Conservation (phyloP, 805 yeast genomes). For the Zygosaccharomyces gambellarensis region DNA sequence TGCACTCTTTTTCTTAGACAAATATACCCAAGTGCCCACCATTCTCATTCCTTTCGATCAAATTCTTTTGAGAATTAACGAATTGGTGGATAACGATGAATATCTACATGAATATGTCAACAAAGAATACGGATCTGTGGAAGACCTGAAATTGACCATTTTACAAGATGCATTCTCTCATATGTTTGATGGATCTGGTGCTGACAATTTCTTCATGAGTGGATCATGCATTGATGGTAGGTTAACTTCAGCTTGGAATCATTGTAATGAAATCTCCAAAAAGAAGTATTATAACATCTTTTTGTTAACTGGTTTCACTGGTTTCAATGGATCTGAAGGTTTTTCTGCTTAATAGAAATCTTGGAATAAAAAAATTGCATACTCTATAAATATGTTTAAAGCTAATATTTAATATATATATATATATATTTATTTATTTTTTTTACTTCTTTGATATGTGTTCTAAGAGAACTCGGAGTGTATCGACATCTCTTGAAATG, state of each 20-base stretch:
- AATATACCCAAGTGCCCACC: slow-evolving; percentile 74
- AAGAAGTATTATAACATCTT: slow-evolving; percentile 60
- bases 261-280: slow-evolving; percentile 65
- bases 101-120: slow-evolving; percentile 47
- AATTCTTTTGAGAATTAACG: slow-evolving; percentile 51
- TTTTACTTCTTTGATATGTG: background rate
- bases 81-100: slow-evolving; percentile 44
- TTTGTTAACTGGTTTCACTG: slow-evolving; percentile 63
- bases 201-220: slow-evolving; percentile 76
- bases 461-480: background rate
- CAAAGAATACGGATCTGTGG: slow-evolving; percentile 53
- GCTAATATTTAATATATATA: background rate
- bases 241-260: slow-evolving; percentile 77
- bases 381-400: background rate
- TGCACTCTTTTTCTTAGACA: slow-evolving; percentile 72
- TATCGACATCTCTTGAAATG: background rate
- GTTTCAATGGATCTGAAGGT: slow-evolving; percentile 70
- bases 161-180: slow-evolving; percentile 41
- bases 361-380: background rate
- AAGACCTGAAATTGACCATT: slow-evolving; percentile 46
- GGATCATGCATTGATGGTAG: slow-evolving; percentile 85
- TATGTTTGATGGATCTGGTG: slow-evolving; percentile 73
- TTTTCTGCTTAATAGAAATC: slow-evolving; percentile 32
- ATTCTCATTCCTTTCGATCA: slow-evolving; percentile 69
- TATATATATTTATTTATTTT: background rate